phyloP scores from a whole-genome alignment of 495 filamentous ascomycete genomes.

The Aspergillus diversus region DNA sequence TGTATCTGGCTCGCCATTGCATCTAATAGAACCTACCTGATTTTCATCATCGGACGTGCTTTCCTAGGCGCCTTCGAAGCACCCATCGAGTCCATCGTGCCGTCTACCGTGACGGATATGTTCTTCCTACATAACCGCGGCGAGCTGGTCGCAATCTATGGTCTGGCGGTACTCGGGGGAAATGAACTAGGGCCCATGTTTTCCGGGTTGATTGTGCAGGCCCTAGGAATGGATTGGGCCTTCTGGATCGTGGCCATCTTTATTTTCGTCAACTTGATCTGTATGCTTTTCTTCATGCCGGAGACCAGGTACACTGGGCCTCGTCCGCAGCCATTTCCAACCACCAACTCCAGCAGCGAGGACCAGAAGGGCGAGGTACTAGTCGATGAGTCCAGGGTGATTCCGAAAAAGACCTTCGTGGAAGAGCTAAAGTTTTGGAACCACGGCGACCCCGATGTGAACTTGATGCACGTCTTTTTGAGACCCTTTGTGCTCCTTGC shows the following conservation, averaged over 20 bases:
- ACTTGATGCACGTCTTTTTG: conserved; percentile 45
- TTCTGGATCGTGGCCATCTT: conserved; percentile 55
- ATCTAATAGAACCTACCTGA: conserved; percentile 43
- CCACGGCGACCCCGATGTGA: conserved; percentile 42
- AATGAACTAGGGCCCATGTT: conserved; percentile 52
- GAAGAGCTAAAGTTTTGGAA: conserved; percentile 44
- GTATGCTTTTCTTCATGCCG: conserved; percentile 55
- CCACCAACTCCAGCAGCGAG: conserved; percentile 8
- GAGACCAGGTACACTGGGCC: conserved; percentile 48
- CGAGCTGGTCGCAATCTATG: conserved; percentile 47
- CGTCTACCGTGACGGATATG: conserved; percentile 55
- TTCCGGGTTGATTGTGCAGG: conserved; percentile 53
- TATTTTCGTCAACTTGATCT: conserved; percentile 45
- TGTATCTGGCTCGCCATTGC: conserved; percentile 19
- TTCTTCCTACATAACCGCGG: conserved; percentile 64
- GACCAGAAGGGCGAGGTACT: conserved; percentile 8
- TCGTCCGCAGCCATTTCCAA: conserved; percentile 16
- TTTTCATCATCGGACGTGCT: conserved; percentile 49
- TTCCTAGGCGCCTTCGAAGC: conserved; percentile 47
- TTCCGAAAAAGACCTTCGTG: conserved; percentile 31
- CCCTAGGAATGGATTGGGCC: conserved; percentile 51
- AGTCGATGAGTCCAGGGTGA: neutral
- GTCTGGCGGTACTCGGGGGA: conserved; percentile 46
- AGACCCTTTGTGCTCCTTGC: conserved; percentile 50
- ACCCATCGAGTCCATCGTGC: conserved; percentile 57